A percentile compares a stretch with the other conserved stretches of the same genome.
These are phyloP conservation scores for Picochlorum sp. DNA, from an alignment of 139 green algal genomes.

Conservation along the genomic window DNA sequence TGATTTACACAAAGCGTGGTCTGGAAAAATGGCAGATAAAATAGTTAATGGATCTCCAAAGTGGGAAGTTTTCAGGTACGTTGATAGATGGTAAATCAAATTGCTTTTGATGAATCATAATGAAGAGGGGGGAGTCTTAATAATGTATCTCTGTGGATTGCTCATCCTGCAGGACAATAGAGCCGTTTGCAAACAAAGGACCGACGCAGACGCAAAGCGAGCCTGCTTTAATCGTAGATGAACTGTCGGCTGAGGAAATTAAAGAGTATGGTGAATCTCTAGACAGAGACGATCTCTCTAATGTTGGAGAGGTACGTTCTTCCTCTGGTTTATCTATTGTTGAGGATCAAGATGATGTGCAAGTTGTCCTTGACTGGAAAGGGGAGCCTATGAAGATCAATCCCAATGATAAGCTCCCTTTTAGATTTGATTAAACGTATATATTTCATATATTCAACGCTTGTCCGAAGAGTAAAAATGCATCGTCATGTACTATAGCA, in stretches of 20 bases:
- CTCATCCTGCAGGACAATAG: neutral
- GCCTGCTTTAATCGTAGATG: too few species aligned
- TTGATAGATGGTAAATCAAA: conserved; percentile 1
- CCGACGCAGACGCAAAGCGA: too few species aligned
- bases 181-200: too few species aligned
- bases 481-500: too few species aligned
- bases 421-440: conserved; percentile 15
- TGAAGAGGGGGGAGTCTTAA: neutral
- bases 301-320: too few species aligned
- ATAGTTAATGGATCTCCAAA: conserved; percentile 47
- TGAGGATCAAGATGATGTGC: neutral
- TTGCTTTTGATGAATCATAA: neutral
- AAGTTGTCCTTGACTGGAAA: conserved; percentile 58
- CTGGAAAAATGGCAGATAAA: conserved; percentile 28
- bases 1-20: conserved; percentile 29
- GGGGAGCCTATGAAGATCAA: conserved; percentile 66
- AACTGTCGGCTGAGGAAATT: too few species aligned
- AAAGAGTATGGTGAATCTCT: too few species aligned
- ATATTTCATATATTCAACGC: neutral
- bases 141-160: neutral
- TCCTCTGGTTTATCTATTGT: conserved; percentile 11
- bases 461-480: neutral
- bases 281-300: too few species aligned
- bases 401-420: conserved; percentile 60
- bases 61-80: conserved; percentile 42